phyloP scores from a whole-genome alignment of 2,329 filamentous ascomycete genomes.

The Paraconiothyrium sp. region DNA sequence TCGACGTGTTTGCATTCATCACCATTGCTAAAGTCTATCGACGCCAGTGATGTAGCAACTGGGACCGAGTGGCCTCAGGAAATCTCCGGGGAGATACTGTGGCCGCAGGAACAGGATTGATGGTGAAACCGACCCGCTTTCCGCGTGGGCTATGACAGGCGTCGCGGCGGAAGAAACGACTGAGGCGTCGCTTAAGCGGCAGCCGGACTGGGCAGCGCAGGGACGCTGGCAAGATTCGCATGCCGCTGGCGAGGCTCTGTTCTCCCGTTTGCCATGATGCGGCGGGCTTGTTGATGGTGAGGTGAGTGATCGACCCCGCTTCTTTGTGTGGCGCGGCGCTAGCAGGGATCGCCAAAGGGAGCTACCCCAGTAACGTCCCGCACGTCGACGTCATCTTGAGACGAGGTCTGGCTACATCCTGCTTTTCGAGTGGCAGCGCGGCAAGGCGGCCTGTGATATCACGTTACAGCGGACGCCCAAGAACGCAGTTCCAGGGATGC shows the following conservation, averaged over 20 bases:
- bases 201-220: neutral
- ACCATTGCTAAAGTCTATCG: neutral
- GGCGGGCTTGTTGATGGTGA: neutral
- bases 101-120: constrained; percentile 18
- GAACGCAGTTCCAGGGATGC: constrained; percentile 18
- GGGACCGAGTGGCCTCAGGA: neutral
- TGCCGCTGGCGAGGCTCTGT: neutral
- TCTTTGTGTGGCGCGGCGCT: neutral
- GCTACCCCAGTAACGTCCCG: constrained; percentile 10
- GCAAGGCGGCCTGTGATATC: constrained; percentile 10
- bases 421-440: constrained; percentile 9
- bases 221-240: neutral
- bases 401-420: neutral
- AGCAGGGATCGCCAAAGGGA: neutral
- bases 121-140: constrained; percentile 12
- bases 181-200: constrained; percentile 6
- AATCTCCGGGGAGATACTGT: constrained; percentile 2
- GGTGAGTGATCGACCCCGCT: constrained; percentile 9
- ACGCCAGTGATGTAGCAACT: neutral
- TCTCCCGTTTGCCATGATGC: neutral
- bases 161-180: neutral
- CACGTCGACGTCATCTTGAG: constrained; percentile 3
- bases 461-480: constrained; percentile 2
- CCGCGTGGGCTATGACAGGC: neutral
- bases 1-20: neutral